These are phyloP conservation scores for Kodamaea plutei DNA, from an alignment of 1,139 yeast species.

Conservation along the genomic window DNA sequence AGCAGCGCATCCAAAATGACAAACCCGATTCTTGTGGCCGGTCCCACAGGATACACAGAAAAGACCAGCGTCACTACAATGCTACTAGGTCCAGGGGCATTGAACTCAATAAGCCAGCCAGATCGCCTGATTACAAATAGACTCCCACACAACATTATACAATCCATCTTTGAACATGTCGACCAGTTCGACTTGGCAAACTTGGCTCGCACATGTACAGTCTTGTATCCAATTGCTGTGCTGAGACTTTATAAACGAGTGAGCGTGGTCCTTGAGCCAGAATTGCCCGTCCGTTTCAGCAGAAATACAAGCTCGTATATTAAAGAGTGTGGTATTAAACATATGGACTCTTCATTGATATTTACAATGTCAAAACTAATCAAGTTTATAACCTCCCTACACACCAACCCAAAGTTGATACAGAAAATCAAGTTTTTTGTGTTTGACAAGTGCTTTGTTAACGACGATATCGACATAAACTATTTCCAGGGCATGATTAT, in stretches of 20 bases:
- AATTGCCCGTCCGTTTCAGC: slow-evolving; percentile 21
- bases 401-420: slow-evolving; percentile 18
- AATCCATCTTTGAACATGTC: slow-evolving; percentile 18
- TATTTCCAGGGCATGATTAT: slow-evolving; percentile 23
- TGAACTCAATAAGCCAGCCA: slow-evolving; percentile 8
- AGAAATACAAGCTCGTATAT: slow-evolving; percentile 14
- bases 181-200: slow-evolving; percentile 31
- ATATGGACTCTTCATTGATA: slow-evolving; percentile 32
- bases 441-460: slow-evolving; percentile 32
- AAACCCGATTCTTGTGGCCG: too few relatives aligned
- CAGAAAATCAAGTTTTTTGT: slow-evolving; percentile 28
- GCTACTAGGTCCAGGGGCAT: too few relatives aligned
- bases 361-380: slow-evolving; percentile 17
- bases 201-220: slow-evolving; percentile 22
- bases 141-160: slow-evolving; percentile 15
- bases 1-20: too few relatives aligned
- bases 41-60: too few relatives aligned
- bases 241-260: slow-evolving; percentile 29
- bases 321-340: slow-evolving; percentile 27
- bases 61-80: too few relatives aligned
- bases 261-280: slow-evolving; percentile 29
- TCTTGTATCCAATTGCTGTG: slow-evolving; percentile 21
- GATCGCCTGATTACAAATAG: slow-evolving; percentile 7
- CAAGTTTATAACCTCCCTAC: slow-evolving; percentile 20
- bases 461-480: slow-evolving; percentile 13